A percentile compares a stretch with the other conserved stretches of the same genome.
Conservation (phyloP, 768 basidiomycete genomes). For the Leccinum variicolor region DNA sequence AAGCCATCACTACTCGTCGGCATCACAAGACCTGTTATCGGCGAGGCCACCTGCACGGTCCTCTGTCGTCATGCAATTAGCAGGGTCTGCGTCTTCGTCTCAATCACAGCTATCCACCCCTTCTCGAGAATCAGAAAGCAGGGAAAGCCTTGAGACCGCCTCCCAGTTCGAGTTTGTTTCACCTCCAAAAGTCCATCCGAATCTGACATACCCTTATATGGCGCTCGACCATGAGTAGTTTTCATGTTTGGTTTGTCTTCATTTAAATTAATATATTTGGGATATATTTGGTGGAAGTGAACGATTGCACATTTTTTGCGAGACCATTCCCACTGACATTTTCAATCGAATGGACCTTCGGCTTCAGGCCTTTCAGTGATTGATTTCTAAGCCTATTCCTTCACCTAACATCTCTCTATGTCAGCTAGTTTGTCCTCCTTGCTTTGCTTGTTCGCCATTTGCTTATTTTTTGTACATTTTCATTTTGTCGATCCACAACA, state of each 20-base stretch:
- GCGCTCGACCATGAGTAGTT: conserved; percentile 41
- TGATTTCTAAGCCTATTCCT: conserved; percentile 7
- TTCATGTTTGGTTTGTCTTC: conserved; percentile 13
- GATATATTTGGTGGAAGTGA: conserved; percentile 11
- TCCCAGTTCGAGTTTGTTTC: conserved; percentile 69
- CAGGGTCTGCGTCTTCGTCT: conserved; percentile 27
- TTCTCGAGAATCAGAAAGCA: conserved; percentile 33
- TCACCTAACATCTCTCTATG: conserved; percentile 5
- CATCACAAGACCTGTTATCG: conserved; percentile 30
- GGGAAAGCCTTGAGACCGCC: conserved; percentile 56
- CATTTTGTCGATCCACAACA: conserved; percentile 9
- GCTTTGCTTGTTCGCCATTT: conserved; percentile 19
- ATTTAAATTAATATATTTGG: conserved; percentile 13
- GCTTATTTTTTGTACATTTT: conserved; percentile 15
- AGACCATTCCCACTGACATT: conserved; percentile 13
- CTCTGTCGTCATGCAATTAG: conserved; percentile 13
- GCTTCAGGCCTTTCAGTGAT: neutral
- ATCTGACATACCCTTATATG: conserved; percentile 58
- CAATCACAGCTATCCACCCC: conserved; percentile 23
- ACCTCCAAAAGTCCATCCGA: conserved; percentile 40
- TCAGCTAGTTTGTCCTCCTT: conserved; percentile 18
- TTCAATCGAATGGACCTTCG: conserved; percentile 2
- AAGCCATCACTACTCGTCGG: conserved; percentile 22
- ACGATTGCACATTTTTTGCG: conserved; percentile 7
- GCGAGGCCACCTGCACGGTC: conserved; percentile 7